Evolutionary conservation across 768 basidiomycete species (phyloP).

Genomic region (Rhodotorula sphaerocarpa): DNA sequence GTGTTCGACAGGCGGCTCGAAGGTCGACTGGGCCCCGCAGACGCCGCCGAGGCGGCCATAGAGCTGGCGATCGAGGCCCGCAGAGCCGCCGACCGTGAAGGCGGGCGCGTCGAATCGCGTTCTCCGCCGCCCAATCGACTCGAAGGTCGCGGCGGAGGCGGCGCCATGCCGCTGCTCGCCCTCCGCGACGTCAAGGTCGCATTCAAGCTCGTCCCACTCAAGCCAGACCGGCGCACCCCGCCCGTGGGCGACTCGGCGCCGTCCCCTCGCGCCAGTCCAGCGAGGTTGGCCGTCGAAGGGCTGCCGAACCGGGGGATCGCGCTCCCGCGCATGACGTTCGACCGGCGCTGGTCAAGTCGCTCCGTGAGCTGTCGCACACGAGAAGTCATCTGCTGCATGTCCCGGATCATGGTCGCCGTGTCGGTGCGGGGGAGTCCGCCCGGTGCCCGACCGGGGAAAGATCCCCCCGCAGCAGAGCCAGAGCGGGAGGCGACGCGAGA

Average conservation of each 20-base stretch:
- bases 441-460: not conserved
- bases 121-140: not conserved
- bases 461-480: not conserved
- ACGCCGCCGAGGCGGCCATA: not conserved
- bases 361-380: constrained; percentile 19
- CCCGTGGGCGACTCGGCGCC: not conserved
- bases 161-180: not conserved
- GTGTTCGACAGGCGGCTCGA: not conserved
- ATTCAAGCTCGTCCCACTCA: not conserved
- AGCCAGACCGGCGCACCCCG: not conserved
- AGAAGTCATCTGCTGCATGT: constrained; percentile 30
- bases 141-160: not conserved
- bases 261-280: not conserved
- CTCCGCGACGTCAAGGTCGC: not conserved
- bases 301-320: constrained; percentile 2
- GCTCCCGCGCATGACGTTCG: constrained; percentile 24
- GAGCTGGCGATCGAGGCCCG: constrained; percentile 9
- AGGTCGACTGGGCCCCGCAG: no score
- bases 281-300: not conserved
- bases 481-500: not conserved
- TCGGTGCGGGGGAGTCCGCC: constrained; percentile 3
- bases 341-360: constrained; percentile 17
- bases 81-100: constrained; percentile 12
- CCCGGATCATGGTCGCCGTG: constrained; percentile 16
- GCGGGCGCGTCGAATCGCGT: constrained; percentile 9